Evolutionary conservation across 257 asterid species (phyloP).

Genomic region (Nicotiana obtusifolia): DNA sequence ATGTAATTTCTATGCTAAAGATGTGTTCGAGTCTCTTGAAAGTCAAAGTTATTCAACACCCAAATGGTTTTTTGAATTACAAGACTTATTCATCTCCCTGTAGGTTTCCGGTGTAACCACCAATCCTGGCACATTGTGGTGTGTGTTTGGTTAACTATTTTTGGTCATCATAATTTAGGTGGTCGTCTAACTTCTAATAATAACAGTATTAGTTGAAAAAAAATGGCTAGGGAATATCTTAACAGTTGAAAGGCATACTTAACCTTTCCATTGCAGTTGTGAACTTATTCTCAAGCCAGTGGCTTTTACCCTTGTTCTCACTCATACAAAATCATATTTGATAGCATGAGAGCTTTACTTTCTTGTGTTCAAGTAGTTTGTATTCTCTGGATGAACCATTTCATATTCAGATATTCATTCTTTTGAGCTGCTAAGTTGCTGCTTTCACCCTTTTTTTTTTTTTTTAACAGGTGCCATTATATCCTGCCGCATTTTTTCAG

Average conservation of each 20-base stretch:
- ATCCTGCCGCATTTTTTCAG: conserved; percentile 40
- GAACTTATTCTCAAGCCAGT: not conserved
- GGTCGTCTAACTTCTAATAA: not conserved
- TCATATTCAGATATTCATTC: too few relatives aligned
- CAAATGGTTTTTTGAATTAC: not conserved
- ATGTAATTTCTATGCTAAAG: not conserved
- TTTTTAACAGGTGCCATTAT: not conserved
- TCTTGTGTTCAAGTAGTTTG: too few relatives aligned
- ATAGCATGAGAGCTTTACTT: too few relatives aligned
- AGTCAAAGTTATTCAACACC: not conserved
- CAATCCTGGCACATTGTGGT: too few relatives aligned
- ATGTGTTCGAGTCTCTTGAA: not conserved
- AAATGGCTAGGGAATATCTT: not conserved
- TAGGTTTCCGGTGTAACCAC: not conserved
- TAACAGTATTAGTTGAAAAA: not conserved
- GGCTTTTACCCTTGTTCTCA: too few relatives aligned
- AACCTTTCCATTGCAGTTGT: not conserved
- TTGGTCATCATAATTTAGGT: not conserved
- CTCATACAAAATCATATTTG: too few relatives aligned
- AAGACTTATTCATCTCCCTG: not conserved
- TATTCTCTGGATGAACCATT: too few relatives aligned
- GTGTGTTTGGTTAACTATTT: too few relatives aligned
- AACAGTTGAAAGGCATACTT: not conserved
- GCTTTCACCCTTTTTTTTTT: too few relatives aligned
- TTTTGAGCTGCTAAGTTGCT: too few relatives aligned